Base-by-base conservation (phyloP, 2,329 filamentous ascomycete species). In the Teratosphaeriaceae sp. region DNA sequence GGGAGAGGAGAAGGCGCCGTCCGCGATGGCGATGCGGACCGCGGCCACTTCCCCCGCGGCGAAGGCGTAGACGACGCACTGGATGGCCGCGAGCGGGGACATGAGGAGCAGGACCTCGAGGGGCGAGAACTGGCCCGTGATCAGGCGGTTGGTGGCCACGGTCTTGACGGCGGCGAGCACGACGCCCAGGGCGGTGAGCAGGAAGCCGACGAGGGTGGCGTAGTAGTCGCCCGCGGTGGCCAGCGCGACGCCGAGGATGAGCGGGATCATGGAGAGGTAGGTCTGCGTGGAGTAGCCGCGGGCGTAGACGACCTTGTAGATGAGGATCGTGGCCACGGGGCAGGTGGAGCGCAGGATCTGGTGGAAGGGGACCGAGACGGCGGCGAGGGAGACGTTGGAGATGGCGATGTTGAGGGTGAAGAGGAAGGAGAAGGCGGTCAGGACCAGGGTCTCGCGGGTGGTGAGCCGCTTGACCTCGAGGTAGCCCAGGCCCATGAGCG, bases 331-430 rank as follows among this genome's bases (percentile, higher is more conserved):
- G 56, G 79, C 77, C 52, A 80, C 70, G 26, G 78, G 78, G 48
- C 71, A 75, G 18, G 76, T 75, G 49, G 78, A 78, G 49, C 78
- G 74, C 60, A 80, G 72, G 47, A 79, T 76, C 59, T 81, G 78
- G 61, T 81, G 79, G 62, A 81, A 80, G 3, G 78, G 75, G 19
- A 81, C 74, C 2, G 78, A 80, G 35, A 78, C 76, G 67, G 77
- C 49, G 13, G 52, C 46, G 35, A 80, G 67, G 22, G 76, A 80
- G 29, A 79, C 67, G 62, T 80, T 80, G 16, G 75, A 79, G 39
- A 79, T 72, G 45, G 77, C 77, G 50, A 80, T 79, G 61, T 80
- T 80, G 56, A 76, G 68, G 15, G 77, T 80, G 61, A 79, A 80
- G 11, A 80, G 68, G 30, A 71, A 66, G 33, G 77, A 80, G 59